These are phyloP conservation scores for Celoporthe dispersa DNA, from an alignment of 2,329 filamentous ascomycete species.

Conservation along the genomic window DNA sequence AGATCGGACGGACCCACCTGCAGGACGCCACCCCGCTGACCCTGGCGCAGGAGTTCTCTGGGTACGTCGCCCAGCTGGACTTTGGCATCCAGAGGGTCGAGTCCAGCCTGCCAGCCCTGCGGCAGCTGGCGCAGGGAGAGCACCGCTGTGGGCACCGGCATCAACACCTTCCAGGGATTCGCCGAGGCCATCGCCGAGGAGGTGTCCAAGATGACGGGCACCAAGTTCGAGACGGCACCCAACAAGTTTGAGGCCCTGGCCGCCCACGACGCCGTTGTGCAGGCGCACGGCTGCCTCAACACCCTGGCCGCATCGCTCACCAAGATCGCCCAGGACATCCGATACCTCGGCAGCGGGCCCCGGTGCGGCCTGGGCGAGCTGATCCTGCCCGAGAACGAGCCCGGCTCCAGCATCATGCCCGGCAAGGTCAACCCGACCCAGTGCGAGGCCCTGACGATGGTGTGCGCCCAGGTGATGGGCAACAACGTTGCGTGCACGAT, in stretches of 20 bases:
- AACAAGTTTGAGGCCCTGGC: conserved; percentile 99
- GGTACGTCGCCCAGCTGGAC: conserved; percentile 94
- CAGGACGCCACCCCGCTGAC: conserved; percentile 97
- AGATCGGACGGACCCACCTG: conserved; percentile 97
- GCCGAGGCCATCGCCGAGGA: conserved; percentile 91
- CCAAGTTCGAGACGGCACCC: conserved; percentile 91
- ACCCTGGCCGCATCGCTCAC: conserved; percentile 88
- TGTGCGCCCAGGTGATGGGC: conserved; percentile 96
- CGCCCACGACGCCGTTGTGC: conserved; percentile 93
- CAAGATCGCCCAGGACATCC: conserved; percentile 98
- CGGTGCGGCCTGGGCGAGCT: conserved; percentile 96
- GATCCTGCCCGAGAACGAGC: conserved; percentile 94
- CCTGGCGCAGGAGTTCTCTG: conserved; percentile 95
- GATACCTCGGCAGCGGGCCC: conserved; percentile 94
- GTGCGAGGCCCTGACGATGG: conserved; percentile 96
- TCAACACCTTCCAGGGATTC: conserved; percentile 97
- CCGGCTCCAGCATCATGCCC: conserved; percentile 97
- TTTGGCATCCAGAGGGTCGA: conserved; percentile 83
- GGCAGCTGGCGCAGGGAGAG: conserved; percentile 36
- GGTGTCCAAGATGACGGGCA: conserved; percentile 90
- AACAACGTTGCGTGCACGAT: conserved; percentile 94
- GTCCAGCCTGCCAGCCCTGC: conserved; percentile 45
- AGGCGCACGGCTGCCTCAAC: conserved; percentile 92
- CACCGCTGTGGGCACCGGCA: conserved; percentile 93
- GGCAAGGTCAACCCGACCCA: conserved; percentile 99